Evolutionary conservation across 1,139 yeast genomes (phyloP).

Genomic region (Groenewaldozyma auringiensis): DNA sequence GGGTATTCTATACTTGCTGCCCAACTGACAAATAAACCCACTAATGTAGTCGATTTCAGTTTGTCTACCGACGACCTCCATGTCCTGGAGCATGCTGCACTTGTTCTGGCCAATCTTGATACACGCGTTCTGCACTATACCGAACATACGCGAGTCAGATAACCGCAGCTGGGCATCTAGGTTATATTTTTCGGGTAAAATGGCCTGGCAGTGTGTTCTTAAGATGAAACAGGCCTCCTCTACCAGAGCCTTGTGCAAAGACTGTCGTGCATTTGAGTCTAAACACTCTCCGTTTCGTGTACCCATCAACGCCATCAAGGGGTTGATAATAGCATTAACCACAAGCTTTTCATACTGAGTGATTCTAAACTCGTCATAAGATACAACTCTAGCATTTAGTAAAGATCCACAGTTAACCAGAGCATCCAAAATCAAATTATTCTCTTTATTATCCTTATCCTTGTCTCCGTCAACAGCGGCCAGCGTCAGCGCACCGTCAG

Average conservation of each 20-base stretch:
- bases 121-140: constrained; percentile 43
- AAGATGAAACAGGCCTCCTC: constrained; percentile 25
- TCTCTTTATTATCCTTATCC: neutral
- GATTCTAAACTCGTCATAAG: constrained; percentile 49
- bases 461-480: constrained; percentile 15
- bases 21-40: constrained; percentile 57
- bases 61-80: constrained; percentile 42
- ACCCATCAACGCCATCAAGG: constrained; percentile 60
- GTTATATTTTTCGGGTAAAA: constrained; percentile 13
- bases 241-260: constrained; percentile 20
- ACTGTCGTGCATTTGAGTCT: constrained; percentile 12
- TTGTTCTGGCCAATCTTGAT: constrained; percentile 50
- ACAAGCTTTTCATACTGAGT: constrained; percentile 70
- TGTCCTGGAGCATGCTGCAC: constrained; percentile 86
- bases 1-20: constrained; percentile 34
- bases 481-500: constrained; percentile 48
- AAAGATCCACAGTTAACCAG: constrained; percentile 5
- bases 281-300: constrained; percentile 67
- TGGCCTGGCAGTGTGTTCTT: constrained; percentile 25
- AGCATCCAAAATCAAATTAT: neutral
- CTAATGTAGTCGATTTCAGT: constrained; percentile 79
- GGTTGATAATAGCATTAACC: constrained; percentile 68
- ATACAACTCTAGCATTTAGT: constrained; percentile 40
- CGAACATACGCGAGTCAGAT: constrained; percentile 34
- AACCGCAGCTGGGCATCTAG: neutral